Base-by-base conservation (phyloP, 139 green algal species). In the Chlorella vulgaris region DNA sequence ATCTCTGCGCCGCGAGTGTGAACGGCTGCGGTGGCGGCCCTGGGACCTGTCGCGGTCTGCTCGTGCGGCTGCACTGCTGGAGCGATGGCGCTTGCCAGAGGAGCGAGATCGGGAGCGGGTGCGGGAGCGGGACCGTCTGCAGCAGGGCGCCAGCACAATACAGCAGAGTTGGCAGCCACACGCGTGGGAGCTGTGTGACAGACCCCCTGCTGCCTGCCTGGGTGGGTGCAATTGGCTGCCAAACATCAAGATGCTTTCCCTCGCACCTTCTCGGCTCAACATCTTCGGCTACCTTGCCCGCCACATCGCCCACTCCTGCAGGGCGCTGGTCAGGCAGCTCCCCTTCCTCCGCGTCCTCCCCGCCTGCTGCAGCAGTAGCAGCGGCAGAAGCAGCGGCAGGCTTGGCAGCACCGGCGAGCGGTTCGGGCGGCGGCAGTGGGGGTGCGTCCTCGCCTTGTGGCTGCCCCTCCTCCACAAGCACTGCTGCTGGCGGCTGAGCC, bases 41-140 rank as follows among this genome's bases (percentile, higher is more conserved):
- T 55, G 55, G 36, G 6, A 5, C 38, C 24, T 19, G 18, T 31
- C 18, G 2, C 39, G 66, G 1, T 35, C 36, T 7, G 4, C 26
- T 19, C 7, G 7, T 19, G 24, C 29, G 7, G 28, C 24, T 3
- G 6, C 26, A 36, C 15, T 19, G 4, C 38, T 8, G 36, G 24
- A 39, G 36, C 7, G 50, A 18, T 28, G 36, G 21, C 18, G 71
- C 39, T 7, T 39, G 0, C 10, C n/a, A 8, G n/a, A 50, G 13
- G 71, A 78, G 71, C 71, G 71, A 28, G 50, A 47, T n/a, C 69
- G 69, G 1, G 69, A 78, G 51, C 71, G 71, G 7, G 31, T 60
- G 70, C 70, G 70, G 38, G 38, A n/a, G n/a, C n/a, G n/a, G n/a
- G n/a, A n/a, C n/a, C n/a, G n/a, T n/a, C n/a, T n/a, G n/a, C n/a